These are phyloP conservation scores for Epithemia pelagica DNA, from an alignment of 108 stramenopile species.

Conservation along the genomic window DNA sequence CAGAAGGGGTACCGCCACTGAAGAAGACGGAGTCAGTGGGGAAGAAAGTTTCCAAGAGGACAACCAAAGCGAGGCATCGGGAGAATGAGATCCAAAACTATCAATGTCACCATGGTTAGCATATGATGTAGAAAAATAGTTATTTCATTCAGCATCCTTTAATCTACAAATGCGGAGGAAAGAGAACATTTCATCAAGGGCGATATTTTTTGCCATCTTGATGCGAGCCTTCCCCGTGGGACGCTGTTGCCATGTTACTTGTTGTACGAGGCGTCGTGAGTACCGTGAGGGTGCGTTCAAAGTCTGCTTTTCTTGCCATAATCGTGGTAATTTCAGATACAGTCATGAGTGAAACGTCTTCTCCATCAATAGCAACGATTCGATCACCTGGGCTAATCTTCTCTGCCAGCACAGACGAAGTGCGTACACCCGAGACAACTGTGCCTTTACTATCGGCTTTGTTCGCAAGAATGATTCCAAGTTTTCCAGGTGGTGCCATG, in stretches of 20 bases:
- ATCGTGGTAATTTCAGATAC: conserved; percentile 85
- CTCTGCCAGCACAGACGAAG: conserved; percentile 65
- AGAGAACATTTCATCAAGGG: not conserved
- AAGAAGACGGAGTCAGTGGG: conserved; percentile 27
- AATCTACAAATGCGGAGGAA: not conserved
- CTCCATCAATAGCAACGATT: conserved; percentile 84
- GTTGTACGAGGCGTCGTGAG: conserved; percentile 25
- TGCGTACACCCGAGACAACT: conserved; percentile 83
- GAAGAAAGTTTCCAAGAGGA: conserved; percentile 26
- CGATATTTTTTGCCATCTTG: conserved; percentile 1
- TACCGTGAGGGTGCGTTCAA: conserved; percentile 69
- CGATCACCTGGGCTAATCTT: conserved; percentile 78
- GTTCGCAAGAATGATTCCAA: conserved; percentile 88
- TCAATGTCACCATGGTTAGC: too few relatives aligned
- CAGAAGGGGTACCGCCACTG: conserved; percentile 31
- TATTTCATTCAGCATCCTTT: not conserved
- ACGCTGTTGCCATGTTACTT: not conserved
- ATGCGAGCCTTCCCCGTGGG: not conserved
- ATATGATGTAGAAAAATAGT: too few relatives aligned
- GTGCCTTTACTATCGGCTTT: conserved; percentile 80
- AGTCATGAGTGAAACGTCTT: conserved; percentile 87
- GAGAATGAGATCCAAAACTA: too few relatives aligned
- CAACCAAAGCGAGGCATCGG: conserved; percentile 10
- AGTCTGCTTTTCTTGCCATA: conserved; percentile 83
- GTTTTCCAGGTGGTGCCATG: conserved; percentile 77